Percentiles rank a stretch among this genome's conserved stretches.
Conservation (phyloP, 352 stramenopile species). For the Globisporangium camurandrum region DNA sequence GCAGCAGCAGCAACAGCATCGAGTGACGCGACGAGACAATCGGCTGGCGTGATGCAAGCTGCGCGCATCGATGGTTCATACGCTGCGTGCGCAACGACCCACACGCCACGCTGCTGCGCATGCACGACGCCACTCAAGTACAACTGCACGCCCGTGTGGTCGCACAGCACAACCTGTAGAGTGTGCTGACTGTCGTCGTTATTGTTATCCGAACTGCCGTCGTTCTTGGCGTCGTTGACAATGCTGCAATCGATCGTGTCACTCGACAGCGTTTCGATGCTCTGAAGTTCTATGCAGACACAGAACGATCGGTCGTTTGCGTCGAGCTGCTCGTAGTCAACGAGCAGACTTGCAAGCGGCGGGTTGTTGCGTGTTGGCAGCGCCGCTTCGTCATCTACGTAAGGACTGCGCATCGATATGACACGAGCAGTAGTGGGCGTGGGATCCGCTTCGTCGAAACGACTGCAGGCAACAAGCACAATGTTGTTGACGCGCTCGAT, state of each 20-base stretch:
- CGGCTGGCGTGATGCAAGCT: constrained; percentile 1
- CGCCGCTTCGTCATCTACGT: neutral
- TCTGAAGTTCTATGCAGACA: neutral
- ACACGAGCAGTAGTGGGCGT: neutral
- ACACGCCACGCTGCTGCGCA: constrained; percentile 13
- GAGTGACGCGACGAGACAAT: constrained; percentile 3
- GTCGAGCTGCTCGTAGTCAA: neutral
- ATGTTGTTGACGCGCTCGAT: neutral
- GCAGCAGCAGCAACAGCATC: neutral
- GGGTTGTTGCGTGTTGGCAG: neutral
- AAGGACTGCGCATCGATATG: neutral
- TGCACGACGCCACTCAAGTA: constrained; percentile 24
- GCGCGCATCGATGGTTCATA: neutral
- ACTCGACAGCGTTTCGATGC: too few relatives aligned
- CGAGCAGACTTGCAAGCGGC: neutral
- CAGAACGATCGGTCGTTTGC: neutral
- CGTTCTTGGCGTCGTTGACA: neutral
- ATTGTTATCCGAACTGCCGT: neutral
- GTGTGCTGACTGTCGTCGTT: neutral
- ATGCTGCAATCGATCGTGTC: neutral
- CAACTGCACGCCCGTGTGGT: constrained; percentile 22
- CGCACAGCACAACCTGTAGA: constrained; percentile 28
- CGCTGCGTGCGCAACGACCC: constrained; percentile 25
- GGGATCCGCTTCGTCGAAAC: neutral
- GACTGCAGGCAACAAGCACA: neutral